Base-by-base conservation (phyloP, 23 red algal genomes). In the Gracilaria caudata region DNA sequence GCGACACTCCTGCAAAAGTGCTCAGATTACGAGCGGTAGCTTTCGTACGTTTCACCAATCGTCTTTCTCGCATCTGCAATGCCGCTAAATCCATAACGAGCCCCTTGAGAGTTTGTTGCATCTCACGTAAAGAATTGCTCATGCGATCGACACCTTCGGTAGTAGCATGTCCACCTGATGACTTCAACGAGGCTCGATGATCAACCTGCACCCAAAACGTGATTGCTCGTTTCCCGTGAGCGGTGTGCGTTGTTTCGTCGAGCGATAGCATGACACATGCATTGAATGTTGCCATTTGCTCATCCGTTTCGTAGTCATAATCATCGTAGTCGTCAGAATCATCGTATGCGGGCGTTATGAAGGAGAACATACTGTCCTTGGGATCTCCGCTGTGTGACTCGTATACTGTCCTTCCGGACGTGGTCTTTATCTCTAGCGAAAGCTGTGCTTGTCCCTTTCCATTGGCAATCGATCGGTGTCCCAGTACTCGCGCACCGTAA, bases 241-340 rank as follows among this genome's bases (percentile, higher is more conserved):
- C 17, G 7, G 38, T 34, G 32, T 78, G 66, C 61, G 49, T 45
- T 5, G 80, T 59, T 5, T 75, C 45, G 51, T 90, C 49, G 43
- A 81, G 33, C 23, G 73, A 28, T 9, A 90, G 73, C 32, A 71
- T 43, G 0, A 90, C n/a, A 58, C 86, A 90, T 20, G 63, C 86
- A 20, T 24, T 21, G 86, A 68, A 90, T 16, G n/a, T 26, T 0
- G 59, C 38, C 36, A 66, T 45, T 11, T 36, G 40, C 0, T 80
- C 73, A 21, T 89, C 74, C 44, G 29, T 43, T 34, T 90, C 86
- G 65, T 90, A 79, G 34, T 72, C 86, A n/a, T 66, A 79, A 21
- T 64, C 75, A 0, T 90, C 86, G 51, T 78, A 54, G 1, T 88
- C 43, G 7, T 80, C 32, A 3, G 51, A 20, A 24, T 5, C 36